Percentiles rank a stretch among this genome's conserved stretches.
These are phyloP conservation scores for Cocos nucifera DNA, from an alignment of 176 grass and related monocot genomes.

Conservation along the genomic window DNA sequence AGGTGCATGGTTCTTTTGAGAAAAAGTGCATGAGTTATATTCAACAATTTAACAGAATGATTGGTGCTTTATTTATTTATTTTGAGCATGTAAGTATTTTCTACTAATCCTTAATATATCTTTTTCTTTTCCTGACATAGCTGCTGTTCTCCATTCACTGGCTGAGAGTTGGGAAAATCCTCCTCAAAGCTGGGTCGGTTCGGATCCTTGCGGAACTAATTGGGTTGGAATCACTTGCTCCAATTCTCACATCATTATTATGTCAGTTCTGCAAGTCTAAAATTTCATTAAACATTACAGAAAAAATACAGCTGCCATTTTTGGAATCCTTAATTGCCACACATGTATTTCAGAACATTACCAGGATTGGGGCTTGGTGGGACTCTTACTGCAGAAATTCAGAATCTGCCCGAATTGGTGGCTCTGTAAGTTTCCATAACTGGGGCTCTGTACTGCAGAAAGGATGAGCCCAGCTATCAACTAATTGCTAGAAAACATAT, in stretches of 20 bases:
- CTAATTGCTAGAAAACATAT: no score
- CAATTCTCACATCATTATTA: conserved; percentile 1
- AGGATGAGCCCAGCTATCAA: no score
- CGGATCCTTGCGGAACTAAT: not conserved
- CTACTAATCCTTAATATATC: not conserved
- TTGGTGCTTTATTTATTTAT: no score
- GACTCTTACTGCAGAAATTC: not conserved
- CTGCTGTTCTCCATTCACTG: not conserved
- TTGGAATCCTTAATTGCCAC: not conserved
- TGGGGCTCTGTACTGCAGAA: no score
- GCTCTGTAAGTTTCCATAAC: not conserved
- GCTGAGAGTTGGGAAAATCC: not conserved
- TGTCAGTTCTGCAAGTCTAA: not conserved
- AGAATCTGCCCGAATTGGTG: not conserved
- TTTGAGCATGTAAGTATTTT: no score
- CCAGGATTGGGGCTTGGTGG: not conserved
- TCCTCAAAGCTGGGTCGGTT: not conserved
- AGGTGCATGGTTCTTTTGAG: no score
- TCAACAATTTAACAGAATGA: no score
- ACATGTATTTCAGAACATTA: not conserved
- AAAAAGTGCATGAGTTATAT: no score
- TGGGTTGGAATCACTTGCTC: conserved; percentile 5
- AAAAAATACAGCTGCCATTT: not conserved
- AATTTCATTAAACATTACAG: not conserved
- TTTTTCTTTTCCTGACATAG: not conserved